Conservation (phyloP, 805 yeast species). For the Ogataea trehaloabstinens region DNA sequence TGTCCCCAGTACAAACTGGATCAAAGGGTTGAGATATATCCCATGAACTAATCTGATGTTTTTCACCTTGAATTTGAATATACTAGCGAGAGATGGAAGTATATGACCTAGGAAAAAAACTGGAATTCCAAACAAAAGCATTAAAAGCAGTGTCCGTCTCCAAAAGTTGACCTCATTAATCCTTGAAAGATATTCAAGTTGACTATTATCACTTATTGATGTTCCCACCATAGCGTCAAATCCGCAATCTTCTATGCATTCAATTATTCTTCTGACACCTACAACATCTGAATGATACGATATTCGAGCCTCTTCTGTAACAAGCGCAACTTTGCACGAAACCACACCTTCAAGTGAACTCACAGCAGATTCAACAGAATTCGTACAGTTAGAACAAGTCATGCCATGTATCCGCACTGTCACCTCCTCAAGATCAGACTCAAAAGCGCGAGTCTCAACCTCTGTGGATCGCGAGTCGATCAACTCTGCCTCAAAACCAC, state of each 20-base stretch:
- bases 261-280: conserved; percentile 66
- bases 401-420: conserved; percentile 51
- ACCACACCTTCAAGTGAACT: conserved; percentile 44
- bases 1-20: conserved; percentile 56
- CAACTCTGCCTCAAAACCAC: conserved; percentile 51
- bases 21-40: conserved; percentile 57
- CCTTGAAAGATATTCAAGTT: conserved; percentile 65
- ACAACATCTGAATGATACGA: conserved; percentile 46
- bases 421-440: conserved; percentile 12
- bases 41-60: conserved; percentile 45
- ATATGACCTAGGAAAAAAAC: conserved; percentile 52
- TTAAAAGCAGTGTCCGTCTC: conserved; percentile 52
- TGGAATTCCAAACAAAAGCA: conserved; percentile 62
- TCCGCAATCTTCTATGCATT: conserved; percentile 48
- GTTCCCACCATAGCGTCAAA: conserved; percentile 49
- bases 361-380: conserved; percentile 48
- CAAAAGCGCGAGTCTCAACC: conserved; percentile 6
- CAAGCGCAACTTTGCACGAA: conserved; percentile 47
- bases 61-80: conserved; percentile 13
- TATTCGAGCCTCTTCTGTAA: conserved; percentile 55
- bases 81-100: conserved; percentile 36
- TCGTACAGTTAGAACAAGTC: conserved; percentile 58
- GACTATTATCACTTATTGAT: conserved; percentile 60
- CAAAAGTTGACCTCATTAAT: conserved; percentile 72
- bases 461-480: conserved; percentile 30